A percentile compares a stretch with the other conserved stretches of the same genome.
Conservation (phyloP, 495 filamentous ascomycete genomes). For the Lasiosphaeria miniovina region DNA sequence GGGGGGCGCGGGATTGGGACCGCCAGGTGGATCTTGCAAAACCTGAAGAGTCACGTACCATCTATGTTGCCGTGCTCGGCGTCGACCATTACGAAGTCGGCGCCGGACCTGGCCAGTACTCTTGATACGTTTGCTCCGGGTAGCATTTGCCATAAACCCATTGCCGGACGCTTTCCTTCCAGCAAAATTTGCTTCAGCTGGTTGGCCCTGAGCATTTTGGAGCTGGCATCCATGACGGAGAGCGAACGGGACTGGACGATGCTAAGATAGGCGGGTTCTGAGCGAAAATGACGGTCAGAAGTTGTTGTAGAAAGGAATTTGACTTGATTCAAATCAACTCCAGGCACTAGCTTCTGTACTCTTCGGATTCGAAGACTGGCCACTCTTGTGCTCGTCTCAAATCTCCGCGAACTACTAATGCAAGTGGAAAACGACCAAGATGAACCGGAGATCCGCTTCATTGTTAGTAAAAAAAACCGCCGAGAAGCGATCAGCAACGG, state of each 20-base stretch:
- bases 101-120: constrained; percentile 60
- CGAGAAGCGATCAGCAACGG: no score
- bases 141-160: constrained; percentile 73
- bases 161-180: constrained; percentile 53
- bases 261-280: neutral
- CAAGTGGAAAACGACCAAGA: neutral
- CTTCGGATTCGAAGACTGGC: no score
- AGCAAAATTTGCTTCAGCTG: constrained; percentile 57
- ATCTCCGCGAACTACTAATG: neutral
- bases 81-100: constrained; percentile 76
- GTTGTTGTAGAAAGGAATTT: no score
- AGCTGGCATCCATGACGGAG: constrained; percentile 13
- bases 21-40: neutral
- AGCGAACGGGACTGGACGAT: constrained; percentile 6
- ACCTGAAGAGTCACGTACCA: constrained; percentile 42
- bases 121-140: constrained; percentile 71
- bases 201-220: constrained; percentile 63
- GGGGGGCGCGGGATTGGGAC: neutral
- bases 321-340: no score
- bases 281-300: neutral
- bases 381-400: neutral
- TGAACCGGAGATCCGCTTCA: neutral
- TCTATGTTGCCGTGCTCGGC: constrained; percentile 78
- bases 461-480: no score
- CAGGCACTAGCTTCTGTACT: no score